Conservation (phyloP, 164 flowering plant species). For the Tetrastigma voinierianum region DNA sequence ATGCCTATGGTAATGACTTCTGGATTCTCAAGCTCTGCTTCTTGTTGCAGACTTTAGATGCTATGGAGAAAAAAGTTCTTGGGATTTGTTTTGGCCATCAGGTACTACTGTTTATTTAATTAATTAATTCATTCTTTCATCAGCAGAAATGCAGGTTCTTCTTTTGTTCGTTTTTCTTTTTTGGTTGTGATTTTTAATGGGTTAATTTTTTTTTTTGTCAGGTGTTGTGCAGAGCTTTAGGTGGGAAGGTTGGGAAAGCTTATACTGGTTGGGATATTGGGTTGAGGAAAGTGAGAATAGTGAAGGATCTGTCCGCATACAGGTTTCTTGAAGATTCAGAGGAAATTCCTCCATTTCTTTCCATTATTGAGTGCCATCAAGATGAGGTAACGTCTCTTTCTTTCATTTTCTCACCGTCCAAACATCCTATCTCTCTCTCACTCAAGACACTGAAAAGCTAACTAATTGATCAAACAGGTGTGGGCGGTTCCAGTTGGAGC, state of each 20-base stretch:
- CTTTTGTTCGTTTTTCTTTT: background rate
- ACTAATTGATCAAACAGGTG: slow-evolving; percentile 28
- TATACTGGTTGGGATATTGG: slow-evolving; percentile 76
- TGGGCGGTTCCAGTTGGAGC: slow-evolving; percentile 67
- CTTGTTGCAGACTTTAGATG: slow-evolving; percentile 47
- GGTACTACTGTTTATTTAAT: slow-evolving; percentile 21
- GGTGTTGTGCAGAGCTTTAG: slow-evolving; percentile 74
- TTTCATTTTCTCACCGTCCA: too few relatives aligned
- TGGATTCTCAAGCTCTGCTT: slow-evolving; percentile 75
- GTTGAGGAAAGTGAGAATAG: slow-evolving; percentile 51
- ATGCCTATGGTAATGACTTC: slow-evolving; percentile 67
- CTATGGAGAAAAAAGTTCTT: slow-evolving; percentile 72
- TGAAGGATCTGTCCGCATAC: slow-evolving; percentile 31
- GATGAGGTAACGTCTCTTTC: slow-evolving; percentile 37
- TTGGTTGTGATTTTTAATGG: background rate
- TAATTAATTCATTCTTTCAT: background rate
- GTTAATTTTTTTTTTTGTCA: slow-evolving; percentile 8
- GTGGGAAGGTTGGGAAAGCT: slow-evolving; percentile 67
- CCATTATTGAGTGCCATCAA: slow-evolving; percentile 77
- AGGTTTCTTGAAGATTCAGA: slow-evolving; percentile 19
- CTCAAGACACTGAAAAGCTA: background rate
- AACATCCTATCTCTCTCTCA: too few relatives aligned
- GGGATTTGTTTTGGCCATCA: slow-evolving; percentile 93
- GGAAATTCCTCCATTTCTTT: slow-evolving; percentile 40
- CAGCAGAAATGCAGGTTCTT: too few relatives aligned